phyloP scores from a whole-genome alignment of 179 eudicot genomes.

The Actinidia chinensis region DNA sequence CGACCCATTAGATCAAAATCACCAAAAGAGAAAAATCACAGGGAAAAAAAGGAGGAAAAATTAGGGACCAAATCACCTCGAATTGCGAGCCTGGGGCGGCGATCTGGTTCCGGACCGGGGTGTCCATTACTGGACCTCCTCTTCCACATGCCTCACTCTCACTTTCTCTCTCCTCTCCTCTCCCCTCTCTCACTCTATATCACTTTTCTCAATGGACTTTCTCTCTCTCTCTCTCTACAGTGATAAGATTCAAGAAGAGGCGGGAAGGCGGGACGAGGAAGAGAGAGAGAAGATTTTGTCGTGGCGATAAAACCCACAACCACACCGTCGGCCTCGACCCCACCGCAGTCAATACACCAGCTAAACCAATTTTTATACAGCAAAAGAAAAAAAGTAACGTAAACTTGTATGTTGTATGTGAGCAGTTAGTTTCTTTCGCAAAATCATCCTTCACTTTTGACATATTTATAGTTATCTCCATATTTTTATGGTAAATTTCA shows the following conservation, averaged over 20 bases:
- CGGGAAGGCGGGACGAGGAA: slow-evolving; percentile 51
- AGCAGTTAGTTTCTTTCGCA: neutral
- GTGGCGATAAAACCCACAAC: slow-evolving; percentile 28
- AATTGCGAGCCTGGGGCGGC: slow-evolving; percentile 51
- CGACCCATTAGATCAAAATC: slow-evolving; percentile 9
- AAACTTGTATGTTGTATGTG: neutral
- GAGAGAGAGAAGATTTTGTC: slow-evolving; percentile 32
- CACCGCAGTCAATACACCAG: neutral
- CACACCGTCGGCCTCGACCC: slow-evolving; percentile 29
- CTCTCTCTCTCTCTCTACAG: neutral
- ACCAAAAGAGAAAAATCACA: too few species aligned
- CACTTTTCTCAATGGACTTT: neutral
- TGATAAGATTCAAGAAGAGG: slow-evolving; percentile 57
- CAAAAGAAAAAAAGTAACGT: neutral
- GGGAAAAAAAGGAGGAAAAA: slow-evolving; percentile 15
- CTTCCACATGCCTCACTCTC: slow-evolving; percentile 17
- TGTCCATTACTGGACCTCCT: slow-evolving; percentile 44
- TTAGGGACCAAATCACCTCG: slow-evolving; percentile 44
- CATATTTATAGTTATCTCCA: neutral
- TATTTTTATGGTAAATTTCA: too few species aligned
- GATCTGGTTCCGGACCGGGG: slow-evolving; percentile 65
- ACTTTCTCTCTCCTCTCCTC: slow-evolving; percentile 20
- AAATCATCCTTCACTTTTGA: neutral
- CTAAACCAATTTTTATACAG: too few species aligned
- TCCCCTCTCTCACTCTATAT: slow-evolving; percentile 16